Evolutionary conservation across 2,329 filamentous ascomycete species (phyloP).

Genomic region (Fusarium staphyleae): DNA sequence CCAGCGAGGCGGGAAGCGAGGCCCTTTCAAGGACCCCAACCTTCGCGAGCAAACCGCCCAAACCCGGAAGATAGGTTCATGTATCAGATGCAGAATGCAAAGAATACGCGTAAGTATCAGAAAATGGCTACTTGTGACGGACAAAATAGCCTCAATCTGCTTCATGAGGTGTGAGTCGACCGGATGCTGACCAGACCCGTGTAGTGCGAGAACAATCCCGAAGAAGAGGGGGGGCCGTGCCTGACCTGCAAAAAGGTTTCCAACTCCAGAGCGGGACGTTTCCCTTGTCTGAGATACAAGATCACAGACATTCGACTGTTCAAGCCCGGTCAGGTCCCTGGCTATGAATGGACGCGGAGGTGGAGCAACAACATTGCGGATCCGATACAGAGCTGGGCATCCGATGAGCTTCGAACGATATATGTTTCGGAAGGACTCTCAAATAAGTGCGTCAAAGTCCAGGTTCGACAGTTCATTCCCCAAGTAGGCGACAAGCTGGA

Average conservation of each 20-base stretch:
- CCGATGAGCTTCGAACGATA: slow-evolving; percentile 57
- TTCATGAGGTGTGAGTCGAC: background rate
- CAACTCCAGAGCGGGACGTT: slow-evolving; percentile 58
- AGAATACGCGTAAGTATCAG: slow-evolving; percentile 61
- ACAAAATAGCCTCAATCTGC: background rate
- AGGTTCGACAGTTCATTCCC: slow-evolving; percentile 62
- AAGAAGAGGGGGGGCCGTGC: slow-evolving; percentile 57
- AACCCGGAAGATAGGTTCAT: slow-evolving; percentile 65
- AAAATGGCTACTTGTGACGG: background rate
- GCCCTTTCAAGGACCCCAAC: slow-evolving; percentile 61
- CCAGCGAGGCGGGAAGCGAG: slow-evolving; percentile 51
- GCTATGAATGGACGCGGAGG: slow-evolving; percentile 65
- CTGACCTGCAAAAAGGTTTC: slow-evolving; percentile 61
- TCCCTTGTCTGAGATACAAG: slow-evolving; percentile 67
- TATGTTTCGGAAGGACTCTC: slow-evolving; percentile 63
- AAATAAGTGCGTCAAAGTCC: slow-evolving; percentile 54
- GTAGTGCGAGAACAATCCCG: slow-evolving; percentile 61
- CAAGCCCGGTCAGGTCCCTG: slow-evolving; percentile 65
- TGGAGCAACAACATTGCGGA: slow-evolving; percentile 64
- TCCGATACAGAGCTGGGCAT: slow-evolving; percentile 64
- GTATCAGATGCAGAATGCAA: slow-evolving; percentile 68
- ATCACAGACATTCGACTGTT: slow-evolving; percentile 65
- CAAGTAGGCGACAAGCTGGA: slow-evolving; percentile 62
- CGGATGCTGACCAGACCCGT: slow-evolving; percentile 13
- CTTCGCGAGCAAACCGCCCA: slow-evolving; percentile 62